phyloP scores from a whole-genome alignment of 75 land plant species.

The Azolla pinnata region DNA sequence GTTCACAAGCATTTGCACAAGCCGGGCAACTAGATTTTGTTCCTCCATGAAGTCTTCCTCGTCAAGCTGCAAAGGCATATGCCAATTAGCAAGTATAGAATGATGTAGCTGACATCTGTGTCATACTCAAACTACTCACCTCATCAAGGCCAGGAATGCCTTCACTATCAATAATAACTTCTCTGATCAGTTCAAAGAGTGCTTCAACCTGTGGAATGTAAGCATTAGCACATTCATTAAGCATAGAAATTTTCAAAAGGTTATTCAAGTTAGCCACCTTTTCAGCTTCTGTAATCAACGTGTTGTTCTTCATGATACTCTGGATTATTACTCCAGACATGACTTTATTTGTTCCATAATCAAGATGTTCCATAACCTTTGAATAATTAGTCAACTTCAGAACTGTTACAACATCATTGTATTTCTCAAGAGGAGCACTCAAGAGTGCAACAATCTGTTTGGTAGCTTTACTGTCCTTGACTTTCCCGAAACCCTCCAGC shows the following conservation, averaged over 20 bases:
- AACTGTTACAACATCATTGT: conserved; percentile 75
- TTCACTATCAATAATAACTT: conserved; percentile 72
- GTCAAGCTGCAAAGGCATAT: conserved; percentile 64
- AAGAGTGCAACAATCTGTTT: conserved; percentile 88
- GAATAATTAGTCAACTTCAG: conserved; percentile 80
- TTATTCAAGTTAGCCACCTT: conserved; percentile 31
- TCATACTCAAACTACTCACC: too few relatives aligned
- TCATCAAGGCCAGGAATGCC: conserved; percentile 50
- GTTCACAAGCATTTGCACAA: conserved; percentile 77
- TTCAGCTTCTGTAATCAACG: conserved; percentile 67
- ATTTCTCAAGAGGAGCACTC: conserved; percentile 93
- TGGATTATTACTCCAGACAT: conserved; percentile 91
- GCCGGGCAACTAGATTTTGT: conserved; percentile 91
- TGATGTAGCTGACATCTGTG: too few relatives aligned
- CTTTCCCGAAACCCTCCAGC: conserved; percentile 68
- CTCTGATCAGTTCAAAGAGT: conserved; percentile 76
- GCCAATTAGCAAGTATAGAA: too few relatives aligned
- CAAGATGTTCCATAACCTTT: conserved; percentile 80
- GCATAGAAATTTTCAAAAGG: not conserved
- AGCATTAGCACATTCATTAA: not conserved
- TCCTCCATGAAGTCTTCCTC: conserved; percentile 98
- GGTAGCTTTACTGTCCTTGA: conserved; percentile 79
- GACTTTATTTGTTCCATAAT: conserved; percentile 72
- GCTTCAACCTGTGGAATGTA: conserved; percentile 66
- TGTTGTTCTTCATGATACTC: conserved; percentile 75